Base-by-base conservation (phyloP, 1,139 yeast genomes). In the Pichia sp. region DNA sequence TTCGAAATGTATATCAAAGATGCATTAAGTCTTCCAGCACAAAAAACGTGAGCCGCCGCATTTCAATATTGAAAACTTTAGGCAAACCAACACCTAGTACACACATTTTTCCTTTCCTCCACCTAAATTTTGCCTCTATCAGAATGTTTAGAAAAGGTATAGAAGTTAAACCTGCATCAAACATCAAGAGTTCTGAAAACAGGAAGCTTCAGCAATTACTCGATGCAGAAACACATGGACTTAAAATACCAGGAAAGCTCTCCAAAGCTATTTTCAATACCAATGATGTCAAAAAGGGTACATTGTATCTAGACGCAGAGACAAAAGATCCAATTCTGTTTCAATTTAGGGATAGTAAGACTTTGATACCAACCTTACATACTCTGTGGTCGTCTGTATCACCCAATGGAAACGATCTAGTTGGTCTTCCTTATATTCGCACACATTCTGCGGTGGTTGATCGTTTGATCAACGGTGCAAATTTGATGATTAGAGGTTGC, bases 401-500 rank as follows among this genome's bases (percentile, higher is more conserved):
- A 6, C 21, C 32, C 15, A 17, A 10, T 30, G 24, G 24, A 2
- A 23, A 26, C 15, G 24, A 18, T 11, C 20, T 28, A 2, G 22
- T 39, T 7, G 34, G 30, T 12, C 22, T 85, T 22, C 95, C 95
- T 0, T 57, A 70, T 3, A 73, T 89, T 3, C 61, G 66, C 42
- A 89, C 96, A 0, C 91, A 85, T 56, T 75, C 76, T 11, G 76
- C 72, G 52, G 96, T 91, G 2, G 69, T 89, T 17, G 65, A 38
- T 74, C 74, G 42, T 66, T 62, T 88, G 23, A 66, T 69, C 28
- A 77, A 74, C 46, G 96, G 96, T 8, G 96, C 97, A 0, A 82
- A 89, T 58, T 67, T 91, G 52, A 89, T 91, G 96, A 68, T 84
- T 28, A 93, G 95, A 1, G 98, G 98, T 0, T 77, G 91, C 3